Percentiles rank a stretch among this genome's conserved stretches.
Evolutionary conservation across 1,284 basidiomycete genomes (phyloP).

Genomic region (Fomitiporia mediterranea): DNA sequence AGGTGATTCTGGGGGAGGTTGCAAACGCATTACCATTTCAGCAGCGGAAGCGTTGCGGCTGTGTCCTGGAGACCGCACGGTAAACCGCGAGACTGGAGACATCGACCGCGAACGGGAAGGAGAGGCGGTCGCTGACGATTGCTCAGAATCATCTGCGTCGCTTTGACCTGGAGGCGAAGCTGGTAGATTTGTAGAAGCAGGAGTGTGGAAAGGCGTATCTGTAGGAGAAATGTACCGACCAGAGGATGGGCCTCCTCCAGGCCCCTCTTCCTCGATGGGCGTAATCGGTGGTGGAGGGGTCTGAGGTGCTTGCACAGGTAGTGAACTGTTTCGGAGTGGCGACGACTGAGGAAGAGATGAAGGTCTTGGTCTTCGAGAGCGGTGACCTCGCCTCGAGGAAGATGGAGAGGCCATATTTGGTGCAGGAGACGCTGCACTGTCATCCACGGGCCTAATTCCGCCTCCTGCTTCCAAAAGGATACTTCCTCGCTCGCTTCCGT

Average conservation of each 20-base stretch:
- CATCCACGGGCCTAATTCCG: constrained; percentile 42
- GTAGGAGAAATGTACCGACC: constrained; percentile 60
- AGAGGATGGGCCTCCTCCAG: constrained; percentile 36
- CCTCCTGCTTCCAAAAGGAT: constrained; percentile 89
- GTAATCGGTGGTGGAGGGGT: constrained; percentile 76
- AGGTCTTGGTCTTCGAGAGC: constrained; percentile 44
- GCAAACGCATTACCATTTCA: constrained; percentile 62
- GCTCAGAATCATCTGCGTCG: constrained; percentile 24
- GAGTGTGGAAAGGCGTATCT: constrained; percentile 55
- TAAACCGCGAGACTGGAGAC: constrained; percentile 30
- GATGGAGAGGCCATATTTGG: constrained; percentile 45
- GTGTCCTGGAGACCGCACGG: constrained; percentile 40
- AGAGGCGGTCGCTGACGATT: constrained; percentile 46
- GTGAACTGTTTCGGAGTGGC: constrained; percentile 46
- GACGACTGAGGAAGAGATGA: constrained; percentile 50
- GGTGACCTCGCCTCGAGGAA: constrained; percentile 52
- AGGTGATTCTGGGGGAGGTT: constrained; percentile 72
- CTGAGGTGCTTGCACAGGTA: constrained; percentile 41
- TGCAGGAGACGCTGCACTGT: constrained; percentile 36
- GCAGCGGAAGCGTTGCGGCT: constrained; percentile 28
- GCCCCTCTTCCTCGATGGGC: constrained; percentile 61
- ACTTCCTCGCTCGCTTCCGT: constrained; percentile 90
- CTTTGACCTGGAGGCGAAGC: constrained; percentile 37
- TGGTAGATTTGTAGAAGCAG: constrained; percentile 46
- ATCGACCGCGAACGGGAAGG: constrained; percentile 29